Evolutionary conservation across 1,284 basidiomycete species (phyloP).

Genomic region (Anthracocystis panici-leucophaei): DNA sequence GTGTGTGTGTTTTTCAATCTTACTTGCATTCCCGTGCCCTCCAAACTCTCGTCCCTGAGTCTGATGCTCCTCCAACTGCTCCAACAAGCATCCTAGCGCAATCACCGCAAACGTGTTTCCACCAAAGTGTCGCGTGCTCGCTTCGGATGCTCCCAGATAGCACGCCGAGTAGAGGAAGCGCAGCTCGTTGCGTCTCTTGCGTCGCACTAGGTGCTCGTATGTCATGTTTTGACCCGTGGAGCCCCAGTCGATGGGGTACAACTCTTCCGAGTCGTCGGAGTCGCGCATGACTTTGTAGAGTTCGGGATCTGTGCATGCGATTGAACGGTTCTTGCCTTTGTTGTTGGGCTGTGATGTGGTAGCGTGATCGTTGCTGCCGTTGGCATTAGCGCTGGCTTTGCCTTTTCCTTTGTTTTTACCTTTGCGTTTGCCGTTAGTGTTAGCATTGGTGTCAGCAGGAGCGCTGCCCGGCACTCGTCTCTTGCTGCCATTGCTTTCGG

Average conservation of each 20-base stretch:
- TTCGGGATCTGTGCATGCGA: conserved; percentile 16
- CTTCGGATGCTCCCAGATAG: conserved; percentile 27
- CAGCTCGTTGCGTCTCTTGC: conserved; percentile 25
- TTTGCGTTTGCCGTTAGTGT: background rate
- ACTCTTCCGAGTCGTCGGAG: conserved; percentile 13
- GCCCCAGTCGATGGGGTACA: conserved; percentile 3
- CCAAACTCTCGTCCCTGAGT: conserved; percentile 15
- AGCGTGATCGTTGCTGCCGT: background rate
- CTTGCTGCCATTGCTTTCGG: conserved; percentile 1
- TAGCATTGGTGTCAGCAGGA: background rate
- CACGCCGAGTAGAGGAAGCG: conserved; percentile 30
- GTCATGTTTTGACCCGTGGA: background rate
- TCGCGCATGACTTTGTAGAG: conserved; percentile 4
- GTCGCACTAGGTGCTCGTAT: background rate
- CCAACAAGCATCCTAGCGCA: conserved; percentile 29
- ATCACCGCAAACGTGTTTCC: conserved; percentile 42
- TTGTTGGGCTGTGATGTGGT: background rate
- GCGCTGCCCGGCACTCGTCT: background rate
- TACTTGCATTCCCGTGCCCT: background rate
- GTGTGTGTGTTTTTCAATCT: background rate
- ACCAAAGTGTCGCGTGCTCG: conserved; percentile 20
- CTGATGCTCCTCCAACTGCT: conserved; percentile 25
- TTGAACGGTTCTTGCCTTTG: conserved; percentile 15
- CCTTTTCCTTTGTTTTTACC: conserved; percentile 9
- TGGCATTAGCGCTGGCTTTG: conserved; percentile 7